Evolutionary conservation across 2,329 filamentous ascomycete genomes (phyloP).

Genomic region (Alternaria sp.): DNA sequence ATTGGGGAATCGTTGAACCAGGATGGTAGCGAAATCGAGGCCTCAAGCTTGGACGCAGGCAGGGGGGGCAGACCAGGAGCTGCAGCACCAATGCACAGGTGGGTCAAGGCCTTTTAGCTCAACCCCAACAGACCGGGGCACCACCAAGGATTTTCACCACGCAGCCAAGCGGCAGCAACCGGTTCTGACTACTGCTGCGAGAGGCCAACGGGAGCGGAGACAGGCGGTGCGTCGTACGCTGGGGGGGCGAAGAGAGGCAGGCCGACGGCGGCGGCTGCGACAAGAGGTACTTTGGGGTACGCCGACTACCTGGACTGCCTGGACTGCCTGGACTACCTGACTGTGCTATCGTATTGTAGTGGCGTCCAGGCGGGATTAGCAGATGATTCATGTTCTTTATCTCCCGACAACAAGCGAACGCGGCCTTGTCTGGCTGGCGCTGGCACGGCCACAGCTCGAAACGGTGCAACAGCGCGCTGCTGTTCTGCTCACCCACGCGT

Average conservation of each 20-base stretch:
- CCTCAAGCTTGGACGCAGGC: conserved; percentile 27
- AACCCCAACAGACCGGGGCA: conserved; percentile 45
- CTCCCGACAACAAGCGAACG: conserved; percentile 28
- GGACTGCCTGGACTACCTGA: background rate
- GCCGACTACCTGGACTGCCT: background rate
- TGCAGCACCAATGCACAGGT: conserved; percentile 40
- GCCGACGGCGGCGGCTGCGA: conserved; percentile 31
- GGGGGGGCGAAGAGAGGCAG: conserved; percentile 6
- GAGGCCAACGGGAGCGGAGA: conserved; percentile 22
- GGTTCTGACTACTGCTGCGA: conserved; percentile 25
- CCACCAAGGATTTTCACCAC: conserved; percentile 37
- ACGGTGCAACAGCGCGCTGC: conserved; percentile 28
- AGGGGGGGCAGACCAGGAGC: conserved; percentile 19
- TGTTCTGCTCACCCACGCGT: conserved; percentile 9
- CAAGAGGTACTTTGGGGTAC: conserved; percentile 21
- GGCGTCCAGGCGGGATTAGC: conserved; percentile 8
- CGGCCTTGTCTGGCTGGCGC: conserved; percentile 20
- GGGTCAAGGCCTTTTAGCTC: conserved; percentile 32
- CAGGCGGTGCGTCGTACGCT: conserved; percentile 13
- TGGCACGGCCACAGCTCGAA: conserved; percentile 37
- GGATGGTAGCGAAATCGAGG: conserved; percentile 44
- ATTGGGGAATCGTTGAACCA: conserved; percentile 39
- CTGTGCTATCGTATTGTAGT: background rate
- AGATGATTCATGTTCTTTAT: conserved; percentile 21
- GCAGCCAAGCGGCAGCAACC: conserved; percentile 43